Percentiles rank a stretch among this genome's conserved stretches.
Evolutionary conservation across 352 stramenopile species (phyloP).

Genomic region (Phytophthora hybrid): DNA sequence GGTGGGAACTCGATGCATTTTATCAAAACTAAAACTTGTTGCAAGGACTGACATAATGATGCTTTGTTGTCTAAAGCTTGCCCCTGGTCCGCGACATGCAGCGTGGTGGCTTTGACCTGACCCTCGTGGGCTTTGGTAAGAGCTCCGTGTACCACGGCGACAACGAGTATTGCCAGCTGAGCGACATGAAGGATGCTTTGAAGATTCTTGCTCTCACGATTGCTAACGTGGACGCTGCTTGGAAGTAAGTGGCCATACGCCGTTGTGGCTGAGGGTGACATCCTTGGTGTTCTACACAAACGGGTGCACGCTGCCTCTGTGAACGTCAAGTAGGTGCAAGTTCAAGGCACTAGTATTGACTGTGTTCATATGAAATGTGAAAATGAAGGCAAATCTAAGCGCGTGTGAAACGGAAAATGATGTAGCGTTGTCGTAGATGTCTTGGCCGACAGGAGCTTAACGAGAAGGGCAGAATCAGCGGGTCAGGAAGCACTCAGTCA

Average conservation of each 20-base stretch:
- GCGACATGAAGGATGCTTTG: conserved; percentile 87
- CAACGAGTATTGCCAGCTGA: conserved; percentile 92
- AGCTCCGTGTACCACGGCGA: conserved; percentile 92
- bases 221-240: conserved; percentile 65
- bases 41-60: conserved; percentile 13
- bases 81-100: conserved; percentile 83
- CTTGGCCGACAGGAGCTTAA: conserved; percentile 14
- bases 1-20: conserved; percentile 34
- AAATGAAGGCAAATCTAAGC: conserved; percentile 32
- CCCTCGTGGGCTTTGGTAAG: conserved; percentile 81
- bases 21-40: background rate
- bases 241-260: conserved; percentile 18
- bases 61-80: conserved; percentile 39
- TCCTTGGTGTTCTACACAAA: background rate
- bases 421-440: conserved; percentile 24
- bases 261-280: background rate
- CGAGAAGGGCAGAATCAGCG: conserved; percentile 7
- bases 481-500: conserved; percentile 33
- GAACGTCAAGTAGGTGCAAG: conserved; percentile 22
- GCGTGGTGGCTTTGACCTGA: conserved; percentile 78
- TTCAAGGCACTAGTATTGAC: conserved; percentile 26
- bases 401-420: conserved; percentile 23
- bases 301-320: background rate
- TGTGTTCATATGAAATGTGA: conserved; percentile 27
- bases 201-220: conserved; percentile 90